A percentile compares a stretch with the other conserved stretches of the same genome.
Evolutionary conservation across 306 rosid genomes (phyloP).

Genomic region (Ziziphus jujuba): DNA sequence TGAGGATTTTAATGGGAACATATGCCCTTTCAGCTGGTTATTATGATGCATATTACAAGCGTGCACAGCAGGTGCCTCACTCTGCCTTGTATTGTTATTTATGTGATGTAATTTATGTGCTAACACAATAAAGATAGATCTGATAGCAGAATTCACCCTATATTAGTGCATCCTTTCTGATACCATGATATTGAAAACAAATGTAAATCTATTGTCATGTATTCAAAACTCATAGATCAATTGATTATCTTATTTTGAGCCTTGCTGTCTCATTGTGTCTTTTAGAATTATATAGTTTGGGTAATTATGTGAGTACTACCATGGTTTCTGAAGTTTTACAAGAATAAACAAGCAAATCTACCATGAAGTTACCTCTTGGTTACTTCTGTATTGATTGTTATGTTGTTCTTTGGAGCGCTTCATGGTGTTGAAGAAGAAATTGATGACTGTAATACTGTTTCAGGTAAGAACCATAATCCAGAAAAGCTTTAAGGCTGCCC

Average conservation of each 20-base stretch:
- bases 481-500: constrained; percentile 84
- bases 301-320: not conserved
- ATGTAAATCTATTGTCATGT: constrained; percentile 6
- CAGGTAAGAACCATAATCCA: constrained; percentile 92
- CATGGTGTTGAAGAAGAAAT: constrained; percentile 22
- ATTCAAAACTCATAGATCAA: not conserved
- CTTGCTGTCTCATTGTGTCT: not conserved
- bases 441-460: constrained; percentile 31
- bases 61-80: constrained; percentile 88
- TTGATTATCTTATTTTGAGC: not conserved
- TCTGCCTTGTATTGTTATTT: constrained; percentile 14
- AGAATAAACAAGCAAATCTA: not conserved
- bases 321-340: not conserved
- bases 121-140: constrained; percentile 17
- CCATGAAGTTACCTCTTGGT: not conserved
- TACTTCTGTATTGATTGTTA: constrained; percentile 1
- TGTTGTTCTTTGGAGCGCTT: constrained; percentile 14
- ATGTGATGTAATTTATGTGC: not conserved
- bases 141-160: constrained; percentile 10
- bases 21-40: constrained; percentile 99
- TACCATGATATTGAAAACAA: not conserved
- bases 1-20: constrained; percentile 93
- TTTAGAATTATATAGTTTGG: not conserved
- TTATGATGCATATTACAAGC: constrained; percentile 97
- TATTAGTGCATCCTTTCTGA: not conserved